Base-by-base conservation (phyloP, 2,329 filamentous ascomycete genomes). In the Fonsecaea monophora region DNA sequence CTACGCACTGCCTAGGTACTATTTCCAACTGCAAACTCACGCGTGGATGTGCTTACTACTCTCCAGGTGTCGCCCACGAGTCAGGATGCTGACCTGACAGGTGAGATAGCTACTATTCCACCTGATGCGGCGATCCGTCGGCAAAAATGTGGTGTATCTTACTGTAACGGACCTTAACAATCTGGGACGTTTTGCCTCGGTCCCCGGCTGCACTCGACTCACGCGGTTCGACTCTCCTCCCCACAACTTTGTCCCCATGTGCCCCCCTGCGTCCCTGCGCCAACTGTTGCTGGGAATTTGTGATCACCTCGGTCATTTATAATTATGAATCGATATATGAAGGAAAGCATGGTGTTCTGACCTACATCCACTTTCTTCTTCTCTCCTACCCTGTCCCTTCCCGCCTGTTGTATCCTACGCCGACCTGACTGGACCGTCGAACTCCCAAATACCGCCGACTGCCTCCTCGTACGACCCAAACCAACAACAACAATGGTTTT, bases 401-500 rank as follows among this genome's bases (percentile, higher is more conserved):
- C 35, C 13, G 57, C 6, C 38, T 37, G 18, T 50, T 50, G 57
- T 50, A 45, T 30, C 37, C 18, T 30, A 15, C 34, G 35, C 30
- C 12, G 35, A 30, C 35, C n/a, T 50, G 45, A 50, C 45, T 50
- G 25, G 45, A 50, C 9, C 15, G 18, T 50, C 45, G 18, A 50
- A 9, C 25, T 21, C 45, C 42, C 55, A 10, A 42, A 40, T 57
- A 3, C 45, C 45, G 18, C 45, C 6, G 35, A 48, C 25, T 32
- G 30, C 57, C 32, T 59, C 50, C 30, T 13, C 55, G 40, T 60
- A 3, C 57, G n/a, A 18, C 21, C 6, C 25, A 21, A 50, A 5
- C 4, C 9, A 2, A 53, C n/a, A 61, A 42, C n/a, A 35, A 53
- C 45, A 21, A 89, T 89, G 87, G 85, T 85, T 70, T 89, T 89